These are phyloP conservation scores for Dryas integrifolia DNA, from an alignment of 331 rosid species.

Conservation along the genomic window DNA sequence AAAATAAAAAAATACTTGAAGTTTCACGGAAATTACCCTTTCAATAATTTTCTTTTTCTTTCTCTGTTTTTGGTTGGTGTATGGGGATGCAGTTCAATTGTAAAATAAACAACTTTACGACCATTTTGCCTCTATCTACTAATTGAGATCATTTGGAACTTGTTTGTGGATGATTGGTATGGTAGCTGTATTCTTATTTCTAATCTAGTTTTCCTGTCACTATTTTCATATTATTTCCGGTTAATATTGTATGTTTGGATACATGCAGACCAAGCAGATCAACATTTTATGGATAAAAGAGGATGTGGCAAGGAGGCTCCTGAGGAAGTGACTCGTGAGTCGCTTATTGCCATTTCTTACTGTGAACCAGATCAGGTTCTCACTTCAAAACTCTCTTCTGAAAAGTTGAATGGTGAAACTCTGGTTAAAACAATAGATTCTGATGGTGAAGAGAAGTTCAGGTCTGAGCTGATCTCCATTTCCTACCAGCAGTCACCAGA, in stretches of 20 bases:
- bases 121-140: neutral
- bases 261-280: slow-evolving; percentile 32
- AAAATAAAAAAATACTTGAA: neutral
- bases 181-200: neutral
- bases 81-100: neutral
- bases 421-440: slow-evolving; percentile 19
- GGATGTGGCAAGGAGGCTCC: slow-evolving; percentile 32
- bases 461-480: slow-evolving; percentile 54
- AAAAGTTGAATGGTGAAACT: slow-evolving; percentile 30
- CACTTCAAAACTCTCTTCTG: slow-evolving; percentile 28
- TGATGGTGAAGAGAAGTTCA: slow-evolving; percentile 41
- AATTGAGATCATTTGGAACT: neutral
- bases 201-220: neutral
- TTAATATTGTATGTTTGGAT: neutral
- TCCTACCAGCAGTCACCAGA: slow-evolving; percentile 45
- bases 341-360: slow-evolving; percentile 50
- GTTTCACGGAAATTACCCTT: neutral
- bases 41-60: neutral
- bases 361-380: slow-evolving; percentile 37
- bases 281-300: slow-evolving; percentile 48
- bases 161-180: neutral
- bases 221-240: neutral
- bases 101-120: neutral
- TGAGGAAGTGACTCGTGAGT: slow-evolving; percentile 58
- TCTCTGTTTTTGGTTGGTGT: neutral